Conservation (phyloP, 2,329 filamentous ascomycete genomes). For the Cladophialophora chaetospira region DNA sequence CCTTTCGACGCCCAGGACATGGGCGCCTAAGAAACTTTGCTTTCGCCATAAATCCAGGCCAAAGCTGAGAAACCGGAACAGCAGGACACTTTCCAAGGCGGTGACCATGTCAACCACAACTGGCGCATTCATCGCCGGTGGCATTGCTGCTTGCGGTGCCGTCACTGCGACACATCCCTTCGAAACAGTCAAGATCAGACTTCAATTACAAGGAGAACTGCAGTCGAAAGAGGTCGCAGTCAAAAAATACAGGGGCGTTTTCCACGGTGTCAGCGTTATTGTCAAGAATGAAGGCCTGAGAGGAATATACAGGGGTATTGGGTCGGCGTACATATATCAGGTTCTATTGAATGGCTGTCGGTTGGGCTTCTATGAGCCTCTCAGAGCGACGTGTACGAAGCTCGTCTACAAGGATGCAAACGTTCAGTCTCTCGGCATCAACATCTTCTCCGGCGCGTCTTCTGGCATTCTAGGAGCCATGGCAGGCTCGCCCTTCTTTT, state of each 20-base stretch:
- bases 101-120: constrained; percentile 31
- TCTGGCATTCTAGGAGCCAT: constrained; percentile 90
- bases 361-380: constrained; percentile 94
- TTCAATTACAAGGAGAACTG: constrained; percentile 95
- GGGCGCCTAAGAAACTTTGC: background rate
- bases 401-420: constrained; percentile 70
- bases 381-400: constrained; percentile 71
- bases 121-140: constrained; percentile 90
- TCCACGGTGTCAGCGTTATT: constrained; percentile 90
- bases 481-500: constrained; percentile 94
- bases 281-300: constrained; percentile 83
- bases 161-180: constrained; percentile 98
- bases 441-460: constrained; percentile 87
- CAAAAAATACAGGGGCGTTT: constrained; percentile 84
- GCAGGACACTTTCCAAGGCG: background rate
- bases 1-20: background rate
- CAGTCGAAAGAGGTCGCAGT: constrained; percentile 82
- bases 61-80: background rate
- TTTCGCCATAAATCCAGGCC: constrained; percentile 8
- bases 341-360: constrained; percentile 95
- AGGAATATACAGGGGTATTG: constrained; percentile 85
- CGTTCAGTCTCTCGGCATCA: constrained; percentile 84
- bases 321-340: constrained; percentile 94
- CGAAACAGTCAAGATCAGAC: constrained; percentile 98
- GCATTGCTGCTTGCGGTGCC: constrained; percentile 93